These are phyloP conservation scores for Aspergillus carbonarius DNA, from an alignment of 2,329 filamentous ascomycete genomes.

Conservation along the genomic window DNA sequence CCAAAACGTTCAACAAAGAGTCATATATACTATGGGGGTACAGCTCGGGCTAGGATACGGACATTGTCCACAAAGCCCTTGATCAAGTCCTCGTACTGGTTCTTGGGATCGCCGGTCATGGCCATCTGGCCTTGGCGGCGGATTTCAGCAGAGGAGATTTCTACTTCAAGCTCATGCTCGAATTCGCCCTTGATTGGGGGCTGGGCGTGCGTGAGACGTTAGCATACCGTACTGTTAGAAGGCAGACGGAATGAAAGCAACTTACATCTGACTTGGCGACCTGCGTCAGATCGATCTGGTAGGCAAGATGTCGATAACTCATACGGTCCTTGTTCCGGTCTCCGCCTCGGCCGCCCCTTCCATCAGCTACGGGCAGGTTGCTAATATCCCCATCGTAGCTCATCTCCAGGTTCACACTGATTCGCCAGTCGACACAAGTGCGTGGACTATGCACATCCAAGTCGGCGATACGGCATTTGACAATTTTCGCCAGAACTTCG, in stretches of 20 bases:
- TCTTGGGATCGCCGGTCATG: constrained; percentile 38
- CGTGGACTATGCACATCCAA: constrained; percentile 81
- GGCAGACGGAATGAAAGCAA: not conserved
- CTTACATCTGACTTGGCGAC: constrained; percentile 61
- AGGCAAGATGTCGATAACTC: constrained; percentile 83
- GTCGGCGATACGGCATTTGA: constrained; percentile 86
- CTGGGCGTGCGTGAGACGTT: constrained; percentile 16
- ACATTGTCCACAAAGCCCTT: constrained; percentile 53
- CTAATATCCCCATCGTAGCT: constrained; percentile 70
- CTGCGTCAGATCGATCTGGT: constrained; percentile 90
- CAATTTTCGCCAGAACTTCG: constrained; percentile 73
- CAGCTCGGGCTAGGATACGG: constrained; percentile 44
- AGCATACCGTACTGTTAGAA: not conserved
- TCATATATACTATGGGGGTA: constrained; percentile 28
- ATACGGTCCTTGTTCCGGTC: constrained; percentile 85
- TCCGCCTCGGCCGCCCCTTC: constrained; percentile 36
- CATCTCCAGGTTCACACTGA: constrained; percentile 95
- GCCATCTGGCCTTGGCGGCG: constrained; percentile 46
- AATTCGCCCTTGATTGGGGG: constrained; percentile 38
- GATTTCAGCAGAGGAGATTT: constrained; percentile 48
- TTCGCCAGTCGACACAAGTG: constrained; percentile 80
- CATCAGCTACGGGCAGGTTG: constrained; percentile 48
- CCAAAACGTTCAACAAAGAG: not conserved
- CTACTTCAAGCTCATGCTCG: constrained; percentile 52
- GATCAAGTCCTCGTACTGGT: constrained; percentile 47